A percentile compares a stretch with the other conserved stretches of the same genome.
Conservation (phyloP, 768 basidiomycete species). For the Leccinum barrowsii region DNA sequence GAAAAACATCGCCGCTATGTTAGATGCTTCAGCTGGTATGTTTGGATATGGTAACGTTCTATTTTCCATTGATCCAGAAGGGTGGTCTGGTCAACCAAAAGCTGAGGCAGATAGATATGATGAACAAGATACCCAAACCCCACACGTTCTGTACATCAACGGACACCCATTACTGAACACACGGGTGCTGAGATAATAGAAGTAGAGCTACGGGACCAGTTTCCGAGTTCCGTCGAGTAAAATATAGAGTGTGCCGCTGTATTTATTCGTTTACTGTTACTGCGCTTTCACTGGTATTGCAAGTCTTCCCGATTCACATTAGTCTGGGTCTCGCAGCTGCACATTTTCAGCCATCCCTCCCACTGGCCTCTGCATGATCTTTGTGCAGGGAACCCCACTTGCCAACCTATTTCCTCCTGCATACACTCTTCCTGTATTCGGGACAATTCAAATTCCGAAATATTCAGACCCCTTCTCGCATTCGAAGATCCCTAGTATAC, state of each 20-base stretch:
- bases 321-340: too few species aligned
- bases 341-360: too few species aligned
- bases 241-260: not conserved
- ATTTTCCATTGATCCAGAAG: conserved; percentile 46
- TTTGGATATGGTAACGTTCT: conserved; percentile 46
- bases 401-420: too few species aligned
- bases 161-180: conserved; percentile 76
- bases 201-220: not conserved
- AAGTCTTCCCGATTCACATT: too few species aligned
- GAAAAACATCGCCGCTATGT: conserved; percentile 49
- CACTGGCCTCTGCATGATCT: too few species aligned
- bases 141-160: conserved; percentile 69
- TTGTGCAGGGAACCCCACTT: too few species aligned
- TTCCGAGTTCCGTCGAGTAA: not conserved
- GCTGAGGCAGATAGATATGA: conserved; percentile 15
- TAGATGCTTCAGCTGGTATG: conserved; percentile 45
- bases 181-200: conserved; percentile 52
- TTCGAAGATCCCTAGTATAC: too few species aligned
- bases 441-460: not conserved
- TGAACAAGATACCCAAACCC: conserved; percentile 31
- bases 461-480: too few species aligned
- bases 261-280: not conserved
- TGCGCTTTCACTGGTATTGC: not conserved
- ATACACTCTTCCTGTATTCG: too few species aligned
- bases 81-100: conserved; percentile 22